A percentile compares a stretch with the other conserved stretches of the same genome.
These are phyloP conservation scores for Zalaria obscura DNA, from an alignment of 2,329 filamentous ascomycete genomes.

Conservation along the genomic window DNA sequence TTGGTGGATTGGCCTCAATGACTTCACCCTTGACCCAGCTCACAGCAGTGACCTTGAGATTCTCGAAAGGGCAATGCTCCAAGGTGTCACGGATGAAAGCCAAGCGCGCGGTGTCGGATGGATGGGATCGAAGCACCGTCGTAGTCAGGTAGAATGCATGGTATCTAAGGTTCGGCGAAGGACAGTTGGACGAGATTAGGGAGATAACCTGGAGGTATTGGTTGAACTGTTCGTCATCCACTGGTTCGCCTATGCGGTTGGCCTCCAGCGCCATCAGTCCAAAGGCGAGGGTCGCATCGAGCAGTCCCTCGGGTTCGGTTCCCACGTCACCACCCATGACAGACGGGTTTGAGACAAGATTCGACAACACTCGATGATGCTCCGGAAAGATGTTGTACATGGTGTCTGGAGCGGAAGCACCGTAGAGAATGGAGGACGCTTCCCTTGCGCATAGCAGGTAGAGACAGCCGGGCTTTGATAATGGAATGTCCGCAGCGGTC, in stretches of 20 bases:
- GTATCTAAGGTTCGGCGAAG: constrained; percentile 31
- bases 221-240: constrained; percentile 36
- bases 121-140: constrained; percentile 38
- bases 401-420: constrained; percentile 13
- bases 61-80: constrained; percentile 38
- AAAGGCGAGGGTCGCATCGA: constrained; percentile 40
- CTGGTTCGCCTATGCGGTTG: constrained; percentile 29
- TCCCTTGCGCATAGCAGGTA: constrained; percentile 39
- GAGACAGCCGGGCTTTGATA: constrained; percentile 41
- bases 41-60: constrained; percentile 42
- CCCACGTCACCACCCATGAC: constrained; percentile 24
- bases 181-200: constrained; percentile 33
- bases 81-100: constrained; percentile 41
- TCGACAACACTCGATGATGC: constrained; percentile 34
- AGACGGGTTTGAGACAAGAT: constrained; percentile 33
- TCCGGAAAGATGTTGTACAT: constrained; percentile 38
- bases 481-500: constrained; percentile 37
- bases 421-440: constrained; percentile 34
- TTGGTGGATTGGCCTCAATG: constrained; percentile 28
- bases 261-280: constrained; percentile 35
- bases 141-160: constrained; percentile 35
- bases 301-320: constrained; percentile 34
- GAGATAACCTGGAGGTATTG: constrained; percentile 37
- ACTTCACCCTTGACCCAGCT: constrained; percentile 48
- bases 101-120: constrained; percentile 35